phyloP scores from a whole-genome alignment of 2,329 filamentous ascomycete genomes.

The Colletotrichum sp. region DNA sequence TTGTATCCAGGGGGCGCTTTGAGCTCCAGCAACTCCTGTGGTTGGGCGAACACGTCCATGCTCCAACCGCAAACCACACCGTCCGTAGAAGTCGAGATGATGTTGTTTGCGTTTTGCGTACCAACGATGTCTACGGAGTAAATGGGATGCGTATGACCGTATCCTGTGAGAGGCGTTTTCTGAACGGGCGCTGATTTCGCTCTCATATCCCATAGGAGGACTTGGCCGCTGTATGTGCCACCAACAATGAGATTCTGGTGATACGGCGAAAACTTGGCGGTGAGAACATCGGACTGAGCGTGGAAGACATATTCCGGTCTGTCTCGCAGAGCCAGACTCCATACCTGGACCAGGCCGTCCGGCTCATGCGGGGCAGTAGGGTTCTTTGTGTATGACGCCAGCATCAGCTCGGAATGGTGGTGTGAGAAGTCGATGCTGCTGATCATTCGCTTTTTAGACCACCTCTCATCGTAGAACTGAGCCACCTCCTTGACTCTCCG shows the following conservation, averaged over 20 bases:
- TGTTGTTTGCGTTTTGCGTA: conserved; percentile 98
- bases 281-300: conserved; percentile 92
- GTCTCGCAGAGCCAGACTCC: conserved; percentile 95
- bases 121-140: conserved; percentile 96
- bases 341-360: conserved; percentile 91
- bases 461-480: conserved; percentile 93
- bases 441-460: conserved; percentile 98
- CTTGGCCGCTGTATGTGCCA: conserved; percentile 95
- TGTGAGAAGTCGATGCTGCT: conserved; percentile 95
- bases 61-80: conserved; percentile 97
- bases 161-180: conserved; percentile 93
- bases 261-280: conserved; percentile 97
- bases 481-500: conserved; percentile 84
- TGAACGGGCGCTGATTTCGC: conserved; percentile 89
- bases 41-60: conserved; percentile 96
- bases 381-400: conserved; percentile 97
- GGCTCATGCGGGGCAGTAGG: conserved; percentile 93
- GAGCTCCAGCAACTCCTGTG: conserved; percentile 91
- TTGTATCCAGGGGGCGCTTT: conserved; percentile 85
- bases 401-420: conserved; percentile 90
- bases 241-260: conserved; percentile 96
- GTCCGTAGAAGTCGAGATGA: conserved; percentile 95
- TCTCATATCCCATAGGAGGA: conserved; percentile 95
- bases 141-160: conserved; percentile 94
- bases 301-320: conserved; percentile 97